Percentiles rank a stretch among this genome's conserved stretches.
phyloP scores from a whole-genome alignment of 2,329 filamentous ascomycete species.

The Furcasterigmium furcatum region DNA sequence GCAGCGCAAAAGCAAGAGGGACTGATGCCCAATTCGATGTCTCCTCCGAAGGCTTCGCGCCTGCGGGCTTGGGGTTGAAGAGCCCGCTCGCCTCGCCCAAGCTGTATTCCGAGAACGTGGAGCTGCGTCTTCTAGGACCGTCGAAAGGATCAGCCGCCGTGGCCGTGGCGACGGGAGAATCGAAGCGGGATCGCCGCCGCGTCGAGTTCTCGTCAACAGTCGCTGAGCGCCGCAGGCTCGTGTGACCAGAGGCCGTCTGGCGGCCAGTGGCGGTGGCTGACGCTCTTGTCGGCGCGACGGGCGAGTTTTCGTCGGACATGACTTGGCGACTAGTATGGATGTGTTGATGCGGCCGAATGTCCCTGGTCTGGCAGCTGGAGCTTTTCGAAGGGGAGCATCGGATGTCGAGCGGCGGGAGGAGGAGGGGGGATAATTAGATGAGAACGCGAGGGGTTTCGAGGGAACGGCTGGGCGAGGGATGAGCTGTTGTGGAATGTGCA shows the following conservation, averaged over 20 bases:
- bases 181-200: constrained; percentile 14
- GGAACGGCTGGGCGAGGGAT: neutral
- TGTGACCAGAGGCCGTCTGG: neutral
- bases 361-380: too few relatives aligned
- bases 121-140: constrained; percentile 61
- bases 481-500: neutral
- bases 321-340: neutral
- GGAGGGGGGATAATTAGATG: too few relatives aligned
- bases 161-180: neutral
- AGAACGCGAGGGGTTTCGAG: too few relatives aligned
- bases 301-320: neutral
- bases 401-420: too few relatives aligned
- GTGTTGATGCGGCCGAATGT: neutral
- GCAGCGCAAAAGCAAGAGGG: constrained; percentile 78
- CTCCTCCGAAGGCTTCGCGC: constrained; percentile 7
- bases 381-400: too few relatives aligned
- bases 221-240: constrained; percentile 29
- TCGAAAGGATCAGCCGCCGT: constrained; percentile 15
- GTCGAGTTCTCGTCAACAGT: constrained; percentile 31
- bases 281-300: neutral
- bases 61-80: constrained; percentile 47
- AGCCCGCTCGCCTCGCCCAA: constrained; percentile 68
- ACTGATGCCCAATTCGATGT: constrained; percentile 70
- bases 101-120: constrained; percentile 74
- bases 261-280: neutral